Evolutionary conservation across 257 asterid species (phyloP).

Genomic region (Nicotiana undulata): DNA sequence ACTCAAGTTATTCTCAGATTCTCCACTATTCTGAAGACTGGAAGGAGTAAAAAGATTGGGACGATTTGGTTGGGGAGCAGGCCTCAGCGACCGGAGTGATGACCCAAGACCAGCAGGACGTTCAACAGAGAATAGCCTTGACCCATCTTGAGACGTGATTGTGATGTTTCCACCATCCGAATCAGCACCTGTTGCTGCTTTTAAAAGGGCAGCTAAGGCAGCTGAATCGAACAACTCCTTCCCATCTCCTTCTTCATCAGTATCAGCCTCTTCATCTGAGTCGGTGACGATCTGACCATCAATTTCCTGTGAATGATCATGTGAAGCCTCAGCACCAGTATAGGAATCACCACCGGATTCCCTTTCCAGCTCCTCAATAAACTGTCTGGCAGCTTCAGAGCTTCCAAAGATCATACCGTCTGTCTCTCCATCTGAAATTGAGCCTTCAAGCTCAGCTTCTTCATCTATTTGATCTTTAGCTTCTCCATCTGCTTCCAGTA

Average conservation of each 20-base stretch:
- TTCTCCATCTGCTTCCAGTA: slow-evolving; percentile 32
- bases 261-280: slow-evolving; percentile 84
- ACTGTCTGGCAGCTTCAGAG: slow-evolving; percentile 81
- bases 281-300: slow-evolving; percentile 95
- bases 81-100: slow-evolving; percentile 69
- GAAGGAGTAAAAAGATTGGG: slow-evolving; percentile 47
- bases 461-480: slow-evolving; percentile 25
- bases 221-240: slow-evolving; percentile 80
- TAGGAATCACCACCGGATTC: slow-evolving; percentile 54
- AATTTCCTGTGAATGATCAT: slow-evolving; percentile 35
- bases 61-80: slow-evolving; percentile 46
- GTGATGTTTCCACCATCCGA: slow-evolving; percentile 64
- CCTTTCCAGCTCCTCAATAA: slow-evolving; percentile 78
- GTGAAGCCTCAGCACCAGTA: slow-evolving; percentile 37
- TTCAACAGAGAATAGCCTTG: slow-evolving; percentile 88
- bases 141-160: slow-evolving; percentile 81
- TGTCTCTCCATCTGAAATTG: slow-evolving; percentile 52
- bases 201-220: slow-evolving; percentile 88
- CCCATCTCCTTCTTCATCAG: slow-evolving; percentile 89
- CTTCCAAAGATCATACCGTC: slow-evolving; percentile 79
- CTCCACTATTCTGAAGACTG: slow-evolving; percentile 36
- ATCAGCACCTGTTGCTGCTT: slow-evolving; percentile 89
- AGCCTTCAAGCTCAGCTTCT: slow-evolving; percentile 40
- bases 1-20: slow-evolving; percentile 53
- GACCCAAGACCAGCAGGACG: slow-evolving; percentile 95